Conservation (phyloP, 2,329 filamentous ascomycete genomes). For the Diaporthe citrichinensis region DNA sequence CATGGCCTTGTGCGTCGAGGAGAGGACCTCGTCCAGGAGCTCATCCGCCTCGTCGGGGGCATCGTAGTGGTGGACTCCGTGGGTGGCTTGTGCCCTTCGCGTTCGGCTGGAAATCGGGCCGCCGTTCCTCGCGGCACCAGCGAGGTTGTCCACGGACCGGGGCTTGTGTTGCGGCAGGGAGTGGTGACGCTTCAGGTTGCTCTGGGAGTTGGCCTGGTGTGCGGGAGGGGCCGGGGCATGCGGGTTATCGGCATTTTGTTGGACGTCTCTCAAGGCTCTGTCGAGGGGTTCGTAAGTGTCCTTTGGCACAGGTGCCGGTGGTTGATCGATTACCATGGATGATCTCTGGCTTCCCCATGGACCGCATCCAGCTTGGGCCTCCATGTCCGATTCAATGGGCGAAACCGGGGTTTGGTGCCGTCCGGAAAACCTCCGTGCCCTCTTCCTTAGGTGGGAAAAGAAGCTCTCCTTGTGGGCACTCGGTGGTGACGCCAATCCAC, state of each 20-base stretch:
- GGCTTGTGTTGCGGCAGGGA: conserved; percentile 75
- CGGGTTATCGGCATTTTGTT: conserved; percentile 63
- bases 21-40: conserved; percentile 88
- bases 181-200: conserved; percentile 74
- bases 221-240: conserved; percentile 65
- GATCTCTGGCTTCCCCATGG: conserved; percentile 91
- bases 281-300: conserved; percentile 73
- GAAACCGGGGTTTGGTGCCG: conserved; percentile 87
- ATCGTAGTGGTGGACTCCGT: conserved; percentile 88
- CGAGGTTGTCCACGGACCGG: conserved; percentile 74
- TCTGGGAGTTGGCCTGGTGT: conserved; percentile 65
- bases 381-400: conserved; percentile 86
- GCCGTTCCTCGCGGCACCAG: conserved; percentile 65
- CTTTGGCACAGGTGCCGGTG: conserved; percentile 64
- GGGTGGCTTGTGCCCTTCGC: conserved; percentile 80
- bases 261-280: conserved; percentile 68
- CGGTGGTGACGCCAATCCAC: conserved; percentile 81
- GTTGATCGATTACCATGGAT: conserved; percentile 81
- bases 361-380: conserved; percentile 91
- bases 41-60: conserved; percentile 98
- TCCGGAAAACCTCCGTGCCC: conserved; percentile 91
- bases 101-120: conserved; percentile 84
- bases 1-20: conserved; percentile 82
- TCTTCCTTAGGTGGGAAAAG: conserved; percentile 96
- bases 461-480: conserved; percentile 93